Percentiles rank a stretch among this genome's conserved stretches.
phyloP scores from a whole-genome alignment of 495 filamentous ascomycete species.

The Lepidopterella palustris region DNA sequence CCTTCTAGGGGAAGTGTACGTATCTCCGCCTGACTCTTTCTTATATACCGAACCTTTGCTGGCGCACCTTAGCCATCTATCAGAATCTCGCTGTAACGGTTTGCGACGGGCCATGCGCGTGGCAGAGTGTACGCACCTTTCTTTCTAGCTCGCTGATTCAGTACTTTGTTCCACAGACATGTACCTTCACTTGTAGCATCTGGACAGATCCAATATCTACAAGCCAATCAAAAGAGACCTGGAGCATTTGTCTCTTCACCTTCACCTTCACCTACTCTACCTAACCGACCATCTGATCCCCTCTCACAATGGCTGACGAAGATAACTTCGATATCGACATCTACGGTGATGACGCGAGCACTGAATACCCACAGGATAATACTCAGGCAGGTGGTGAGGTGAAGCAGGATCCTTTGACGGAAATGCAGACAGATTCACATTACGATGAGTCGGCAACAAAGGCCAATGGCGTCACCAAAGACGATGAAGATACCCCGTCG shows the following conservation, averaged over 20 bases:
- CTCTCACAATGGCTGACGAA: conserved; percentile 65
- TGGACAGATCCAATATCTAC: conserved; percentile 24
- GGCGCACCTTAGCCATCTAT: neutral
- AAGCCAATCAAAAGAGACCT: conserved; percentile 20
- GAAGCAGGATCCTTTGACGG: conserved; percentile 6
- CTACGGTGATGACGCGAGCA: conserved; percentile 70
- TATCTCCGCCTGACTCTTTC: conserved; percentile 21
- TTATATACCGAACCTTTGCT: conserved; percentile 3
- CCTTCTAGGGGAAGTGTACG: conserved; percentile 23
- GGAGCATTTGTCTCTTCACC: conserved; percentile 3
- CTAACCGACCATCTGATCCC: neutral
- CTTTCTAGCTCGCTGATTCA: conserved; percentile 18
- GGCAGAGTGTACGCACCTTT: neutral
- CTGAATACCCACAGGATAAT: conserved; percentile 35
- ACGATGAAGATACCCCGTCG: neutral
- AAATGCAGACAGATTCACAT: conserved; percentile 20
- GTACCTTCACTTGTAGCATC: conserved; percentile 24
- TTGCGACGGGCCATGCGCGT: conserved; percentile 8
- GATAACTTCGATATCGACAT: conserved; percentile 99
- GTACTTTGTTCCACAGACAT: conserved; percentile 19
- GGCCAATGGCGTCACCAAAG: neutral
- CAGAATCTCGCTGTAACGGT: neutral
- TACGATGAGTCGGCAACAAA: conserved; percentile 1
- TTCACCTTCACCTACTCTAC: conserved; percentile 7
- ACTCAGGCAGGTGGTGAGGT: conserved; percentile 28